phyloP scores from a whole-genome alignment of 345 rosid species.

The Murraya koenigii region DNA sequence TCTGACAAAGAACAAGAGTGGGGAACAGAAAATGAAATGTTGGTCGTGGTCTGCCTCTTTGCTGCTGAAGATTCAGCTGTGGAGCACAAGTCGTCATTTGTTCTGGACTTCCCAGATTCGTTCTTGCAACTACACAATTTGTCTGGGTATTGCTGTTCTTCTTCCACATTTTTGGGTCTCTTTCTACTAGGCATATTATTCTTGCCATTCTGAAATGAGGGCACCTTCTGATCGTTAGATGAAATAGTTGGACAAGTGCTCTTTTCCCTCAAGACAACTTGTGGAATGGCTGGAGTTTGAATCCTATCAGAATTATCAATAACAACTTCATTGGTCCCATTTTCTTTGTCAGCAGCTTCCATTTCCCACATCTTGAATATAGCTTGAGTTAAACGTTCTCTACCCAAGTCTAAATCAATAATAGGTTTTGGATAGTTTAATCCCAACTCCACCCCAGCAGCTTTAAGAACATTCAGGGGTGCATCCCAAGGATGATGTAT shows the following conservation, averaged over 20 bases:
- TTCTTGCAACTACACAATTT: constrained; percentile 13
- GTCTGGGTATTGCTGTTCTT: constrained; percentile 13
- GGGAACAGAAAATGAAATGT: constrained; percentile 58
- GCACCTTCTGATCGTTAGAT: constrained; percentile 81
- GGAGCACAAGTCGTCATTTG: constrained; percentile 57
- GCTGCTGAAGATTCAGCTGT: constrained; percentile 72
- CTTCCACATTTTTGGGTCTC: constrained; percentile 51
- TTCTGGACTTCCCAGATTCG: constrained; percentile 30
- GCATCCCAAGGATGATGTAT: constrained; percentile 97
- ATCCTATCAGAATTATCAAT: constrained; percentile 57
- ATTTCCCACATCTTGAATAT: constrained; percentile 80
- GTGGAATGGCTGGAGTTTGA: constrained; percentile 31
- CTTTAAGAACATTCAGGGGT: constrained; percentile 55
- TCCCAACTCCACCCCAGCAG: constrained; percentile 74
- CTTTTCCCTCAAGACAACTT: constrained; percentile 37
- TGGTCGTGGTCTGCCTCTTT: constrained; percentile 43
- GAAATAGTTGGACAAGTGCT: constrained; percentile 46
- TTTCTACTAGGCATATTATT: constrained; percentile 34
- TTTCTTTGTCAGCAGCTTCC: constrained; percentile 52
- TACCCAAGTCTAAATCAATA: constrained; percentile 63
- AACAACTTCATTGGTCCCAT: constrained; percentile 53
- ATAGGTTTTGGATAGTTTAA: constrained; percentile 71
- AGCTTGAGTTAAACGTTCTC: constrained; percentile 59
- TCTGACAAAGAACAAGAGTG: constrained; percentile 50
- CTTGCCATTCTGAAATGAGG: constrained; percentile 36